Evolutionary conservation across 1,139 yeast genomes (phyloP).

Genomic region (Hemisphaericaspora xylofermentans): DNA sequence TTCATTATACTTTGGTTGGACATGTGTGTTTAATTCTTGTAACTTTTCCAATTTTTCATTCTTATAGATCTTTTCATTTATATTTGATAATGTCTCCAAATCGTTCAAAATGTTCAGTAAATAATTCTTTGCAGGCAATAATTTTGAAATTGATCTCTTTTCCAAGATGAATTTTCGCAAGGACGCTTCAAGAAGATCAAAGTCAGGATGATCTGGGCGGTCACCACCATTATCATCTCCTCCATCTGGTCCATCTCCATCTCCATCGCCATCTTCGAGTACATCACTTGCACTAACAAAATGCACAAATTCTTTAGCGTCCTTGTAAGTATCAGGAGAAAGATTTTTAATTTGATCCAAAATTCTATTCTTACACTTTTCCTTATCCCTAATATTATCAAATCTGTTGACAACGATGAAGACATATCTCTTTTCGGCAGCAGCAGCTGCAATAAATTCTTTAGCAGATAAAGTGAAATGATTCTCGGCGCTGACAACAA

Average conservation of each 20-base stretch:
- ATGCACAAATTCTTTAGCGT: constrained; percentile 88
- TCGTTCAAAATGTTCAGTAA: constrained; percentile 69
- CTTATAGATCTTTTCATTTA: constrained; percentile 58
- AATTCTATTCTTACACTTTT: constrained; percentile 72
- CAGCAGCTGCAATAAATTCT: constrained; percentile 88
- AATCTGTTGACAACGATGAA: constrained; percentile 93
- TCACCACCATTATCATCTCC: constrained; percentile 17
- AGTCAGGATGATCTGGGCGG: constrained; percentile 51
- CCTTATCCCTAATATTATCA: constrained; percentile 78
- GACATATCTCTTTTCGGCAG: constrained; percentile 86
- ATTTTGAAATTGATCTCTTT: constrained; percentile 83
- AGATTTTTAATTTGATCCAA: constrained; percentile 83
- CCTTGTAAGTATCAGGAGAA: constrained; percentile 90
- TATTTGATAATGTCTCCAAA: constrained; percentile 54
- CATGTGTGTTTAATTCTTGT: constrained; percentile 45
- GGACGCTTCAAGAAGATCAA: constrained; percentile 81
- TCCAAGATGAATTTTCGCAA: constrained; percentile 84
- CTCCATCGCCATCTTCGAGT: constrained; percentile 22
- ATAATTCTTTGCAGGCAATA: constrained; percentile 90
- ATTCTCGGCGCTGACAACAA: constrained; percentile 94
- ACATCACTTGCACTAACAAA: constrained; percentile 71
- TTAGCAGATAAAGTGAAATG: constrained; percentile 93
- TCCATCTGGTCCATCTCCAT: constrained; percentile 32
- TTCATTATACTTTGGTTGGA: constrained; percentile 65
- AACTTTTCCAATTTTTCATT: constrained; percentile 47